Conservation (phyloP, 495 filamentous ascomycete species). For the Tuber calosporum region DNA sequence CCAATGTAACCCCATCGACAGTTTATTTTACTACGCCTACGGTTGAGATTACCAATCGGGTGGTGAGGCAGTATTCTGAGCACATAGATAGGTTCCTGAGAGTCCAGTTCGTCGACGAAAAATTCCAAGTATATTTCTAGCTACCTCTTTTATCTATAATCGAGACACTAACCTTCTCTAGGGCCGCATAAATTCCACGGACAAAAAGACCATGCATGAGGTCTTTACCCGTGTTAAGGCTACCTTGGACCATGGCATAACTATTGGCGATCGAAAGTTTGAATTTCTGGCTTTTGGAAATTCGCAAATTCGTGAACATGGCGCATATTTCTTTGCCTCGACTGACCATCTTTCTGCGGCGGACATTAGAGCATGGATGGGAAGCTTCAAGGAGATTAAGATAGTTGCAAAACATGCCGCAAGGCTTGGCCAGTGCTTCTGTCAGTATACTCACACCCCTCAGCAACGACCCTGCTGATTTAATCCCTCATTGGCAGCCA, state of each 20-base stretch:
- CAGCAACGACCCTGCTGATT: constrained; percentile 13
- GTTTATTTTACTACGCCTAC: constrained; percentile 69
- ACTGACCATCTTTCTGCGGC: constrained; percentile 55
- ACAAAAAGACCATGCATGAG: constrained; percentile 56
- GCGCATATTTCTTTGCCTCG: constrained; percentile 80
- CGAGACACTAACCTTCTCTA: constrained; percentile 34
- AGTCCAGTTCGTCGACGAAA: constrained; percentile 83
- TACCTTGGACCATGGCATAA: constrained; percentile 69
- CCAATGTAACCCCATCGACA: constrained; percentile 72
- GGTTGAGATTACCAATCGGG: constrained; percentile 80
- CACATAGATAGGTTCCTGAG: constrained; percentile 79
- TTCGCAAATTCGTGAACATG: constrained; percentile 87
- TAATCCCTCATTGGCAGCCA: constrained; percentile 46
- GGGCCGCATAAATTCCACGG: constrained; percentile 54
- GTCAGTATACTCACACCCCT: constrained; percentile 17
- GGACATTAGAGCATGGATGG: constrained; percentile 86
- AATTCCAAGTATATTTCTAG: constrained; percentile 29
- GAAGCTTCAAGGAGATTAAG: constrained; percentile 67
- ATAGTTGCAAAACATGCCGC: constrained; percentile 79
- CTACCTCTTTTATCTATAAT: not conserved
- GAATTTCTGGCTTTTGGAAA: constrained; percentile 93
- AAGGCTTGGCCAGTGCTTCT: constrained; percentile 88
- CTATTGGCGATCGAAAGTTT: constrained; percentile 70
- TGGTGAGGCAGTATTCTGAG: constrained; percentile 63
- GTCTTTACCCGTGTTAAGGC: constrained; percentile 67